Conservation (phyloP, 116 monocot genomes). For the Phalaenopsis hybrid region DNA sequence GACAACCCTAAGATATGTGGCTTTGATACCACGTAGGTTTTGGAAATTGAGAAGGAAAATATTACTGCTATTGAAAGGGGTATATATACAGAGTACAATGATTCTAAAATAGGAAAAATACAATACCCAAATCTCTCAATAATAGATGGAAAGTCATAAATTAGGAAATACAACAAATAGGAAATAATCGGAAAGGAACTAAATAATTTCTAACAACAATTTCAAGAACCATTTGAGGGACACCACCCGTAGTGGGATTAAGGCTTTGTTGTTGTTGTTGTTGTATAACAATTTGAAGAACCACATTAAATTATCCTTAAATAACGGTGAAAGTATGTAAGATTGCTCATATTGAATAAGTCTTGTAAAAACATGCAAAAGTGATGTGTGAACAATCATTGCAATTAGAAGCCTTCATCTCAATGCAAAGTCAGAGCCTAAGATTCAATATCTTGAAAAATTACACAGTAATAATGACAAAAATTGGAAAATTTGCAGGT, state of each 20-base stretch:
- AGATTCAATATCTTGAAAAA: background rate
- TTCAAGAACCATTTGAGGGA: background rate
- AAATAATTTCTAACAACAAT: background rate
- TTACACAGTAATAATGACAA: background rate
- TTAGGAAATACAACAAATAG: too few relatives aligned
- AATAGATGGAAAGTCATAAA: too few relatives aligned
- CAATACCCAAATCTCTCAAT: too few relatives aligned
- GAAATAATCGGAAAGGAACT: too few relatives aligned
- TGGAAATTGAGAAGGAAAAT: too few relatives aligned
- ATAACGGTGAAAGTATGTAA: background rate
- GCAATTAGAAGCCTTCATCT: background rate
- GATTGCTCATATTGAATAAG: background rate
- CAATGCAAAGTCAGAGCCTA: background rate
- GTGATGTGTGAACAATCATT: background rate
- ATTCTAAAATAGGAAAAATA: too few relatives aligned
- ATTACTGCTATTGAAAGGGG: too few relatives aligned
- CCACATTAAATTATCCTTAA: background rate
- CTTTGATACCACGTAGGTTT: too few relatives aligned
- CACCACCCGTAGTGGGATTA: background rate
- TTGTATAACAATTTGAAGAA: background rate
- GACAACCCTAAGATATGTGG: too few relatives aligned
- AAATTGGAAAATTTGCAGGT: background rate
- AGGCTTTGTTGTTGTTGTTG: too few relatives aligned
- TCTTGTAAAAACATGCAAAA: background rate
- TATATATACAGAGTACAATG: too few relatives aligned